Evolutionary conservation across 2,329 filamentous ascomycete genomes (phyloP), one percentile per base, ranked within the genome.

Genomic region (Catunica adiposa): DNA sequence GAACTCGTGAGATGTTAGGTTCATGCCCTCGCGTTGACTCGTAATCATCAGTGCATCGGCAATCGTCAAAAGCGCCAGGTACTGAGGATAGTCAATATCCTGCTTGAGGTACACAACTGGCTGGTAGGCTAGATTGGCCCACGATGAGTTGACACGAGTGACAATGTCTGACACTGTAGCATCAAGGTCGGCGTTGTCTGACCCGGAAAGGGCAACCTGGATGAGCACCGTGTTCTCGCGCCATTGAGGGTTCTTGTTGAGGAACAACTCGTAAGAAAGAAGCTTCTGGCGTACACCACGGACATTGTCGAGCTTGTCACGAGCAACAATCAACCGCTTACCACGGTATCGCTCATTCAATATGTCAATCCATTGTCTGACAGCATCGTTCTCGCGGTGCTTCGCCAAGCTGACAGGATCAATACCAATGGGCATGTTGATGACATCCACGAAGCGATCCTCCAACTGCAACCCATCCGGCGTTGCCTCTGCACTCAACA

Each of bases 21-120:
- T 97, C 92, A 97, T 97, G 60, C 90, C 90, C 67, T 97, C 90
- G 54, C 92, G 87, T 62, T 97, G 81, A 65, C 88, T 94, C 1
- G 90, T 94, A 64, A 97, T 92, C 79, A 96, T 92, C 52, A 97
- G 73, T 2, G 84, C 86, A 69, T 97, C 89, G 1, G 90, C 92
- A 54, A 94, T 83, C 2, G 87, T 88, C 50, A 96, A 76, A 6
- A 97, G 73, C 1, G 89, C 90, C n/a, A 97, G 77, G 63, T 96
- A 97, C 65, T 96, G 89, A 0, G 86, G 75, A 65, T 94, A 95
- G 57, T 86, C 83, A 58, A 97, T 92, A 63, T 97, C 90, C 67
- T 97, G 90, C 68, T 94, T 89, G 54, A 97, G 73, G 67, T 96
- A 96, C 4, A 96, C 86, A 9, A 97, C 78, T 1, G 90, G 90